Percentiles rank a stretch among this genome's conserved stretches.
These are phyloP conservation scores for Trametes hirsuta DNA, from an alignment of 1,284 basidiomycete species.

Conservation along the genomic window DNA sequence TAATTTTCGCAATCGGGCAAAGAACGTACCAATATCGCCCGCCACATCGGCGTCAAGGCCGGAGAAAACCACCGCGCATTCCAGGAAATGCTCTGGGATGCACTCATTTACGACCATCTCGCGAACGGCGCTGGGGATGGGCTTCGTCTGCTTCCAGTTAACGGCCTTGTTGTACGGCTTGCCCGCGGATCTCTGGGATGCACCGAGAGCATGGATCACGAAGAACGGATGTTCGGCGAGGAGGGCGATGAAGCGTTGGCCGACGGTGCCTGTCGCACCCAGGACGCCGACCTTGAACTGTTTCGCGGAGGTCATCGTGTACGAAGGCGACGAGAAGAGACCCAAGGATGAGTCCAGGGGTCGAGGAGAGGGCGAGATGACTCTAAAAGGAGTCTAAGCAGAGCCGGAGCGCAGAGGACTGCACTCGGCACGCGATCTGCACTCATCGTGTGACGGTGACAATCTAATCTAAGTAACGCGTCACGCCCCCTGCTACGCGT, in stretches of 20 bases:
- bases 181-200: slow-evolving; percentile 87
- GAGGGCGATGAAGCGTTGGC: slow-evolving; percentile 93
- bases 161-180: slow-evolving; percentile 81
- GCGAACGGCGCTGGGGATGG: slow-evolving; percentile 72
- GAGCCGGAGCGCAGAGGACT: slow-evolving; percentile 11
- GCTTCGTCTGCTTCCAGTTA: slow-evolving; percentile 89
- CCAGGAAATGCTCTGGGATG: slow-evolving; percentile 74
- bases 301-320: slow-evolving; percentile 35
- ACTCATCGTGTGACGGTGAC: slow-evolving; percentile 12
- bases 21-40: slow-evolving; percentile 85
- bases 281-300: slow-evolving; percentile 86
- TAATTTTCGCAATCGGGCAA: slow-evolving; percentile 1
- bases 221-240: slow-evolving; percentile 93
- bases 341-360: slow-evolving; percentile 1
- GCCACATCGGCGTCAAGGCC: slow-evolving; percentile 95
- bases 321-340: background rate
- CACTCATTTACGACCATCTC: slow-evolving; percentile 84
- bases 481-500: slow-evolving; percentile 10
- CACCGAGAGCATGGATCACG: slow-evolving; percentile 85
- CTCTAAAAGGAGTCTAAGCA: slow-evolving; percentile 1
- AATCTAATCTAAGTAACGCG: slow-evolving; percentile 12
- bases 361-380: slow-evolving; percentile 2
- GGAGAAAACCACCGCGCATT: slow-evolving; percentile 92
- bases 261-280: slow-evolving; percentile 96
- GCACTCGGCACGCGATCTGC: slow-evolving; percentile 15